Conservation (phyloP, 371 early-diverging fungal genomes). For the Mucor saturninus region DNA sequence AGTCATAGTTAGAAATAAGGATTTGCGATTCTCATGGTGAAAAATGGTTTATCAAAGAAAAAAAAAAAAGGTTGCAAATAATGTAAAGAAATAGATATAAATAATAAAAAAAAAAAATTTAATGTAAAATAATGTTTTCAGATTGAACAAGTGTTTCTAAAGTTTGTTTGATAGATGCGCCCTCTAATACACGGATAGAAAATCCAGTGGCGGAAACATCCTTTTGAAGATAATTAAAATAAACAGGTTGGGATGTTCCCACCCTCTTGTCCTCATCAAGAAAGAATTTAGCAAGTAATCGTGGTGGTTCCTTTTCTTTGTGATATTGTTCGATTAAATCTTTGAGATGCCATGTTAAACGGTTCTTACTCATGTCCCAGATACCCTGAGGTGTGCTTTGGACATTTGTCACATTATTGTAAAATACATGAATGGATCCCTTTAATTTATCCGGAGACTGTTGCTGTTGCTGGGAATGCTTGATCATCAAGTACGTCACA, state of each 20-base stretch:
- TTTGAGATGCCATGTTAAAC: constrained; percentile 13
- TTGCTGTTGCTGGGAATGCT: constrained; percentile 4
- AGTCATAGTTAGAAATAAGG: no score
- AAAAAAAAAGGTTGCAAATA: no score
- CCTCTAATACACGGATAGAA: background rate
- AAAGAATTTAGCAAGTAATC: constrained; percentile 21
- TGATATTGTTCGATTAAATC: constrained; percentile 19
- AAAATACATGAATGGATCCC: background rate
- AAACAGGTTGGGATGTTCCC: constrained; percentile 2
- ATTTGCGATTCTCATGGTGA: no score
- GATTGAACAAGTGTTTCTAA: constrained; percentile 5
- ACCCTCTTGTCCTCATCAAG: background rate
- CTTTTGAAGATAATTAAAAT: background rate
- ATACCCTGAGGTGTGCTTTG: constrained; percentile 27
- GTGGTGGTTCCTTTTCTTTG: background rate
- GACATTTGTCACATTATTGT: constrained; percentile 3
- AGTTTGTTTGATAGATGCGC: background rate
- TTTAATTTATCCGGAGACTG: background rate
- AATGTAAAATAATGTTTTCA: background rate
- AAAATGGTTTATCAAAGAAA: no score
- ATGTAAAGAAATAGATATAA: no score
- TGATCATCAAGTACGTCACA: constrained; percentile 12
- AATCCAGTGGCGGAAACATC: background rate
- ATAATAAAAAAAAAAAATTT: no score
- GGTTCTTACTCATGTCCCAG: constrained; percentile 10